These are phyloP conservation scores for Hamamelis virginiana DNA, from an alignment of 164 flowering plant species.

Conservation along the genomic window DNA sequence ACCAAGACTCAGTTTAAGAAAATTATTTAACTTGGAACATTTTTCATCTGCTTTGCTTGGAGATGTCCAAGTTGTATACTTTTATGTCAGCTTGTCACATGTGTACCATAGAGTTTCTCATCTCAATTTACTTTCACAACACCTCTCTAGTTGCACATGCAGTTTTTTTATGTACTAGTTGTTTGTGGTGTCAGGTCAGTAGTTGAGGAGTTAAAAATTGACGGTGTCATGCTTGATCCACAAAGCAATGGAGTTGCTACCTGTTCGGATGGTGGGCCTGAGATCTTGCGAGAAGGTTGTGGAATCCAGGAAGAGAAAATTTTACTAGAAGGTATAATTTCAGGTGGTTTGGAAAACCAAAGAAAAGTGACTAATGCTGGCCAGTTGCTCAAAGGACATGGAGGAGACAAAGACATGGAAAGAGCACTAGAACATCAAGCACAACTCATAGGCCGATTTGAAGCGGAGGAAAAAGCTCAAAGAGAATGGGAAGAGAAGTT, in stretches of 20 bases:
- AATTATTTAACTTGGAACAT: too few species aligned
- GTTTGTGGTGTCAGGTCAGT: constrained; percentile 36
- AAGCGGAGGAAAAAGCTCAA: constrained; percentile 86
- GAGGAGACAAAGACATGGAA: constrained; percentile 49
- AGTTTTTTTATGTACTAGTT: not conserved
- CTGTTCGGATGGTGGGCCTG: constrained; percentile 18
- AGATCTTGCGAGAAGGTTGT: constrained; percentile 16
- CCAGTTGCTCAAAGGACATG: constrained; percentile 21
- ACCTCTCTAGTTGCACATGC: not conserved
- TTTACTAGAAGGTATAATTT: constrained; percentile 7
- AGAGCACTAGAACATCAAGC: constrained; percentile 63
- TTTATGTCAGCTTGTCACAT: too few species aligned
- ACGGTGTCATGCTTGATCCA: constrained; percentile 19
- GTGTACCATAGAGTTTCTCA: not conserved
- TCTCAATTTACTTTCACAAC: not conserved
- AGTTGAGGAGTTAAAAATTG: constrained; percentile 25
- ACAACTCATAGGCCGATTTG: constrained; percentile 60
- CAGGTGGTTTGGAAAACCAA: constrained; percentile 16
- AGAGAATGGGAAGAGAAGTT: constrained; percentile 89
- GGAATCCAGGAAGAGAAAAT: constrained; percentile 14
- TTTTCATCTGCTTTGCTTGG: too few species aligned
- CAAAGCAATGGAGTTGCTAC: constrained; percentile 23
- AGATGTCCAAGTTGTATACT: too few species aligned
- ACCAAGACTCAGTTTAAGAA: too few species aligned
- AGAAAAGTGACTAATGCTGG: constrained; percentile 9